These are phyloP conservation scores for Chrysanthemum seticuspe DNA, from an alignment of 129 eudicot species.

Conservation along the genomic window DNA sequence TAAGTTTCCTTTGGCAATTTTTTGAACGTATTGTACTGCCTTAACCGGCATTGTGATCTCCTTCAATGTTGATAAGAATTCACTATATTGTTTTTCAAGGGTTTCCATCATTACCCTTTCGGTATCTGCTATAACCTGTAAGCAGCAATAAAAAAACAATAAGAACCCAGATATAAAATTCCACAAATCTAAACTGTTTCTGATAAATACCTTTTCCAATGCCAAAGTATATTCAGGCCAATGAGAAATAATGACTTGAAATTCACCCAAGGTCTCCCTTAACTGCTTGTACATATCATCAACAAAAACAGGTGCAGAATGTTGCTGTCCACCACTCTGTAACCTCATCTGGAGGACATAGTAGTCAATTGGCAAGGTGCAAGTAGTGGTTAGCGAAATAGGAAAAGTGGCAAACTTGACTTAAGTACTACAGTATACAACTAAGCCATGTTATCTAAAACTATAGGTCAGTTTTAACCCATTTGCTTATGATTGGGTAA, in stretches of 20 bases:
- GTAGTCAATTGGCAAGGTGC: constrained; percentile 15
- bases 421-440: not conserved
- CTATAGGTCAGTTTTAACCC: not conserved
- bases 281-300: constrained; percentile 66
- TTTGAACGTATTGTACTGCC: constrained; percentile 72
- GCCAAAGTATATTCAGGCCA: constrained; percentile 70
- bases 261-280: constrained; percentile 54
- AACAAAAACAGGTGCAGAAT: constrained; percentile 54
- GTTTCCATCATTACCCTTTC: constrained; percentile 72
- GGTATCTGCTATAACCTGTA: constrained; percentile 70
- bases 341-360: constrained; percentile 39
- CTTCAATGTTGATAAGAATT: constrained; percentile 67
- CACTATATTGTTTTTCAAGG: constrained; percentile 65
- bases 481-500: too few species aligned
- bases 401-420: not conserved
- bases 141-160: constrained; percentile 1
- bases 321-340: constrained; percentile 35
- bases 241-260: constrained; percentile 56
- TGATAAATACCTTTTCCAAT: constrained; percentile 69
- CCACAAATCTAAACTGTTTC: not conserved
- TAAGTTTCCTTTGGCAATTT: constrained; percentile 54
- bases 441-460: not conserved
- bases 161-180: not conserved
- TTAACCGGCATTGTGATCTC: constrained; percentile 65
- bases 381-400: not conserved